Conservation (phyloP, 1,139 yeast species). For the Candida frijolesensis region DNA sequence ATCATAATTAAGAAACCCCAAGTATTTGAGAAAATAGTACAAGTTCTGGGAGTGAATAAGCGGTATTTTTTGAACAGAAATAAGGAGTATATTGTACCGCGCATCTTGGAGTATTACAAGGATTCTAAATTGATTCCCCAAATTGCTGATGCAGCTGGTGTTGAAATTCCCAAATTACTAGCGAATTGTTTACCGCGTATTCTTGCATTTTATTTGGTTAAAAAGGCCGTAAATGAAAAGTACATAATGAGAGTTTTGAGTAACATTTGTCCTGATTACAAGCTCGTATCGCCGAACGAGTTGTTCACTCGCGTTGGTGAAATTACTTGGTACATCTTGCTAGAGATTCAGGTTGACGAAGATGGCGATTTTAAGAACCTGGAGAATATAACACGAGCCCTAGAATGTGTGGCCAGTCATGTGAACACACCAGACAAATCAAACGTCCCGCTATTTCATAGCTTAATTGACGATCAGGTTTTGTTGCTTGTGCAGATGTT, state of each 20-base stretch:
- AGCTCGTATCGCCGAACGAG: conserved; percentile 37
- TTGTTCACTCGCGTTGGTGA: conserved; percentile 49
- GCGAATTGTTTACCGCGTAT: conserved; percentile 41
- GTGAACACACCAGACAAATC: conserved; percentile 12
- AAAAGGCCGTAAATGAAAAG: conserved; percentile 45
- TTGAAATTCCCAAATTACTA: conserved; percentile 37
- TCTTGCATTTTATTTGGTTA: conserved; percentile 42
- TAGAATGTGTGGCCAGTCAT: conserved; percentile 41
- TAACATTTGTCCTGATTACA: conserved; percentile 53
- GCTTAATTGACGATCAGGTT: conserved; percentile 56
- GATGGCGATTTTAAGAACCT: conserved; percentile 31
- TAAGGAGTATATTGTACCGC: conserved; percentile 74
- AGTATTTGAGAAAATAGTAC: conserved; percentile 62
- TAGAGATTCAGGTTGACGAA: conserved; percentile 39
- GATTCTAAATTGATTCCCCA: conserved; percentile 59
- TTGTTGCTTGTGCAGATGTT: conserved; percentile 78
- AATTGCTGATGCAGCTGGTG: conserved; percentile 41
- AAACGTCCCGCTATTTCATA: conserved; percentile 22
- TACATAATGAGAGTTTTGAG: conserved; percentile 57
- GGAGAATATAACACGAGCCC: conserved; percentile 38
- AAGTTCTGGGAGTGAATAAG: conserved; percentile 62
- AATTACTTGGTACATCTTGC: conserved; percentile 43
- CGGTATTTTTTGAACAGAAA: conserved; percentile 69
- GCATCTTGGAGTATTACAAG: conserved; percentile 65
- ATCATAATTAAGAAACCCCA: conserved; percentile 62